A percentile compares a stretch with the other conserved stretches of the same genome.
phyloP scores from a whole-genome alignment of 129 eudicot species.

The Saussurea involucrata region DNA sequence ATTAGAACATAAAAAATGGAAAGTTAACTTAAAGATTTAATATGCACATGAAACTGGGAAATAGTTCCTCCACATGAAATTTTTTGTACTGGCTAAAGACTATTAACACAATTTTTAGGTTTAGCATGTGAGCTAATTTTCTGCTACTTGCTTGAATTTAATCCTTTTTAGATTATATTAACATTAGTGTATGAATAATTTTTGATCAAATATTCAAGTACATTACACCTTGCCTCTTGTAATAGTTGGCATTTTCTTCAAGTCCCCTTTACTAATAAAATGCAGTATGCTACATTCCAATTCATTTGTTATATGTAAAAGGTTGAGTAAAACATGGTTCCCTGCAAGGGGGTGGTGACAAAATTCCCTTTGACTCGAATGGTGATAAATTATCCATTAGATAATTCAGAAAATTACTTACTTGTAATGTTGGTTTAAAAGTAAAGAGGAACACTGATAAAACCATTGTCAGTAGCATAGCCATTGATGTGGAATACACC shows the following conservation, averaged over 20 bases:
- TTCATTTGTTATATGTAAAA: not conserved
- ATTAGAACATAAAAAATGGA: not conserved
- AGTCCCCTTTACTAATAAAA: not conserved
- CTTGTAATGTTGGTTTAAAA: conserved; percentile 89
- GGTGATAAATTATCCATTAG: not conserved
- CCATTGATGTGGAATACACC: conserved; percentile 99
- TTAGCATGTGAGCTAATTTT: not conserved
- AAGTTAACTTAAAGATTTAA: not conserved
- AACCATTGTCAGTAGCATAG: conserved; percentile 94
- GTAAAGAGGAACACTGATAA: conserved; percentile 71
- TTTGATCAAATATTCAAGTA: not conserved
- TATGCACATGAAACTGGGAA: not conserved
- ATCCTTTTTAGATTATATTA: not conserved
- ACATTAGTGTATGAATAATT: not conserved
- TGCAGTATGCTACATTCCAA: not conserved
- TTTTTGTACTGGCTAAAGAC: not conserved
- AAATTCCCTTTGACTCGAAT: not conserved
- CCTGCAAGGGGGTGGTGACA: not conserved
- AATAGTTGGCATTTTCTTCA: not conserved
- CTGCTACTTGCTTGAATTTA: not conserved
- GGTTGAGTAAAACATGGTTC: not conserved
- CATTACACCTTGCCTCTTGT: not conserved
- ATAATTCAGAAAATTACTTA: conserved; percentile 17
- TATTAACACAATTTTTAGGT: not conserved
- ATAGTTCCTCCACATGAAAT: not conserved